Conservation (phyloP, 306 rosid genomes). For the Trifolium repens region DNA sequence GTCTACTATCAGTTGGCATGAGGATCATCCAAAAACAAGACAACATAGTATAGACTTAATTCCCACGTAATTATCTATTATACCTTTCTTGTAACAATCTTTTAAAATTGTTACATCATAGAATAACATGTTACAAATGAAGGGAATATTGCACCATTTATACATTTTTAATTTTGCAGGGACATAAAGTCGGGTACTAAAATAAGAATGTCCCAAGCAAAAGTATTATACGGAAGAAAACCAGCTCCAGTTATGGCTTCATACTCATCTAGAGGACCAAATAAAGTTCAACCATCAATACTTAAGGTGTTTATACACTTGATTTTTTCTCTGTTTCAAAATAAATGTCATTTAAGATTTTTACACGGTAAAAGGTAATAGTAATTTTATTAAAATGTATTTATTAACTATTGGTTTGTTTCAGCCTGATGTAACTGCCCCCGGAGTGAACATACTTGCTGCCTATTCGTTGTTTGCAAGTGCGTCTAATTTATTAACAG, state of each 20-base stretch:
- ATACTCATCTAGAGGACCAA: slow-evolving; percentile 48
- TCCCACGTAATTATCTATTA: slow-evolving; percentile 28
- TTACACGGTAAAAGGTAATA: too few relatives aligned
- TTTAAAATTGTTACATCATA: neutral
- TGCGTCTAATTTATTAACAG: slow-evolving; percentile 41
- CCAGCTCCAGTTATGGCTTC: slow-evolving; percentile 52
- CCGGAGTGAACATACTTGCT: slow-evolving; percentile 57
- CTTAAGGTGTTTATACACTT: slow-evolving; percentile 37
- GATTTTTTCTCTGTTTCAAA: too few relatives aligned
- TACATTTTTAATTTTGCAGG: slow-evolving; percentile 2
- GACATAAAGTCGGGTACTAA: slow-evolving; percentile 22
- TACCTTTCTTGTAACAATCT: too few relatives aligned
- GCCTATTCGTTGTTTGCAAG: slow-evolving; percentile 47
- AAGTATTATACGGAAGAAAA: slow-evolving; percentile 27
- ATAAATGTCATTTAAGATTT: too few relatives aligned
- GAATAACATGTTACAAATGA: neutral
- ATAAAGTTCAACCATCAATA: slow-evolving; percentile 43
- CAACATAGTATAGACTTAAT: neutral
- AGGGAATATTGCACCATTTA: neutral
- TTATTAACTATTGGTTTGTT: neutral
- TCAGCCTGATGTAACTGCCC: slow-evolving; percentile 58
- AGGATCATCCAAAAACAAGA: neutral
- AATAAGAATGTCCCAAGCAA: slow-evolving; percentile 37
- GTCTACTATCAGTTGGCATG: slow-evolving; percentile 32
- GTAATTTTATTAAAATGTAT: too few relatives aligned